Base-by-base conservation (phyloP, 1,139 yeast species). In the Saccharomyces hybrid region DNA sequence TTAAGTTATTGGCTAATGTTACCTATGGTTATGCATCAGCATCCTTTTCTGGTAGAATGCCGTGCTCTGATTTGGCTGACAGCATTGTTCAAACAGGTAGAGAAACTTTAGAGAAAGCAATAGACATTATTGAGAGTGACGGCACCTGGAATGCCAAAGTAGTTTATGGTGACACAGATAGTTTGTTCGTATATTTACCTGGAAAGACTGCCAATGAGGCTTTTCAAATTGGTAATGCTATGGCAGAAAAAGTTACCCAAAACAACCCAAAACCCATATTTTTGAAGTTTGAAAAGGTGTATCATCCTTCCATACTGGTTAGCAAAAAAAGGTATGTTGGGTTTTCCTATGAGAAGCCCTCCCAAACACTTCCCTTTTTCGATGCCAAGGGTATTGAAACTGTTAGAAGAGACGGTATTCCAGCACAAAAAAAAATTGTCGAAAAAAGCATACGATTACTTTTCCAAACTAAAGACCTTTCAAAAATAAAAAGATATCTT, bases 371-470 rank as follows among this genome's bases (percentile, higher is more conserved):
- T 6, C 89, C 97, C 0, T 78, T 72, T 31, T 91, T 93, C 68
- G 98, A 93, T 73, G 97, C 99, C 2, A 93, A 93, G 63, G 99
- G 99, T 1, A 90, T 89, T 16, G 99, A 93, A 68, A 93, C 98
- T 0, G 87, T 93, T 0, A 71, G 99, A 57, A 75, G 99, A 60
- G 99, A 93, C 70, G 98, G 97, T 0, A 86, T 91, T 16, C 96
- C 96, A 0, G 96, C 96, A 0, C 96, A 88, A 61, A 95, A 82
- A 70, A 86, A 86, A 63, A 83, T 93, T 46, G 83, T 88, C 27
- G 96, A 88, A 58, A 80, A 81, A 57, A 73, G 87, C 0, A 70
- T 93, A 8, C 74, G 86, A 46, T 75, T 83, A 1, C 70, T 93
- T 5, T 93, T 93, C 67, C 86, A 85, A 25, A 81, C 91, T 0